Base-by-base conservation (phyloP, 257 asterid species). In the Coffea eugenioides region DNA sequence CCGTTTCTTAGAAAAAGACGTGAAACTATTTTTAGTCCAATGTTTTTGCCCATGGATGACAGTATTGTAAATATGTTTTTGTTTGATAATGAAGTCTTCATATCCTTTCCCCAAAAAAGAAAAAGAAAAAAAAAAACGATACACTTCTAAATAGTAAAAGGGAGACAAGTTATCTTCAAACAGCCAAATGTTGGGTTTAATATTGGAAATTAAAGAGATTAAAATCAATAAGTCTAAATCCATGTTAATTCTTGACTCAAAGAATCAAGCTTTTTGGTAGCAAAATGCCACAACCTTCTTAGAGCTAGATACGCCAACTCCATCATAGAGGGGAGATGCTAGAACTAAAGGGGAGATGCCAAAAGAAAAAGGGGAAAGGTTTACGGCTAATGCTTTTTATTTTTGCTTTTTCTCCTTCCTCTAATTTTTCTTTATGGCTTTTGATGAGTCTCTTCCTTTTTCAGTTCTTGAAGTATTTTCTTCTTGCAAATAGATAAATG, bases 371-470 rank as follows among this genome's bases (percentile, higher is more conserved):
- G 16, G 27, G 8, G 61, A 82, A 59, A 48, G 25, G 70, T n/a
- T 1, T 8, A 51, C 6, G 11, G 25, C 85, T 86, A 84, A 61
- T 39, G 83, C 83, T 76, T 88, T 45, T 80, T 89, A 64, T 73
- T 88, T 87, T 87, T 85, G 54, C 0, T 3, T 82, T 84, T 89
- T 93, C 27, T 92, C 97, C 84, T 88, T 91, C 92, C 80, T 95
- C 83, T 87, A 92, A 8, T 92, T 87, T 92, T 95, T 36, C 84
- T 83, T 43, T 84, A 93, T 9, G 88, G 91, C 87, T 86, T 95
- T 10, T 91, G 86, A 21, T 84, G 91, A 31, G 98, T 72, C 89
- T 90, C 89, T 81, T 90, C 67, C 77, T 90, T 6, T 74, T 74
- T 70, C 62, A 83, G 86, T 84, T 93, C 87, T 88, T 87, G 68